Conservation (phyloP, 139 green algal genomes). For the Yamagishiella unicocca region DNA sequence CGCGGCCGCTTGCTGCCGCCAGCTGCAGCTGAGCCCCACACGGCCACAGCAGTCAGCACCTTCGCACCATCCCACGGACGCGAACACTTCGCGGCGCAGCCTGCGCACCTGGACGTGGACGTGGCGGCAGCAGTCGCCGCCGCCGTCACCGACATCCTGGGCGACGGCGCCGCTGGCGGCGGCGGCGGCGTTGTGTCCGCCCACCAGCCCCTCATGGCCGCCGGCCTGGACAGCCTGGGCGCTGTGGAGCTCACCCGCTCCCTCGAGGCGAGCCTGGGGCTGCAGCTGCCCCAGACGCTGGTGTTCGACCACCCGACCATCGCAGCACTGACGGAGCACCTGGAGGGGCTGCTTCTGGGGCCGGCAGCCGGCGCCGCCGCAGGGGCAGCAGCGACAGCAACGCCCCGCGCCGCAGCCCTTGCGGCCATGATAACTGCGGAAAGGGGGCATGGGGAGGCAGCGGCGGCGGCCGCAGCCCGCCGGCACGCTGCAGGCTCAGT, state of each 20-base stretch:
- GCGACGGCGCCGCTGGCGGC: slow-evolving; percentile 37
- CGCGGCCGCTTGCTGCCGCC: neutral
- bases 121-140: slow-evolving; percentile 13
- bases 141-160: slow-evolving; percentile 65
- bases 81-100: no score
- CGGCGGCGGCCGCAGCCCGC: neutral
- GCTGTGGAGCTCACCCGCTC: slow-evolving; percentile 81
- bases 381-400: no score
- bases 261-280: slow-evolving; percentile 55
- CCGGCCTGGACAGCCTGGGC: slow-evolving; percentile 84
- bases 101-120: no score
- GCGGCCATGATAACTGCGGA: no score
- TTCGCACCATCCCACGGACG: no score
- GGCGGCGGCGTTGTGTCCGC: slow-evolving; percentile 43
- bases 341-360: neutral
- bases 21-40: neutral
- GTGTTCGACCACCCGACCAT: slow-evolving; percentile 72
- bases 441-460: neutral
- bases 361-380: no score
- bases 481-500: neutral
- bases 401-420: no score
- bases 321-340: slow-evolving; percentile 30
- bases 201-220: slow-evolving; percentile 81
- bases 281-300: slow-evolving; percentile 69
- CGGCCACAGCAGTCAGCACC: neutral